These are phyloP conservation scores for Elaeagnus macrophylla DNA, from an alignment of 306 rosid genomes.

Conservation along the genomic window DNA sequence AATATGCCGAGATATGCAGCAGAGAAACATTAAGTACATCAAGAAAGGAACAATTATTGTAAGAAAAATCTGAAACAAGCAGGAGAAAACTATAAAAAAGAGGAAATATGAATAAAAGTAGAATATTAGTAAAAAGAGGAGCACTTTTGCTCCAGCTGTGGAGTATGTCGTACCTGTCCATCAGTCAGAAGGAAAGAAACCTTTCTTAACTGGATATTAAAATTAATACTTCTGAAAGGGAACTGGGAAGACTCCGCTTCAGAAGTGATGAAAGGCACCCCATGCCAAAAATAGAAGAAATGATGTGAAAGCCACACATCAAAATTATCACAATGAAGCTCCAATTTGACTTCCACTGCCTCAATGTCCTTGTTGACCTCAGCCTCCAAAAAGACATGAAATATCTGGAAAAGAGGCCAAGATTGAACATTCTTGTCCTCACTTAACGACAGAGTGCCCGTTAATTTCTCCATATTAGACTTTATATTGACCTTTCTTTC, in stretches of 20 bases:
- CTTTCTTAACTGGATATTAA: slow-evolving; percentile 46
- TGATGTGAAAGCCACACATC: slow-evolving; percentile 69
- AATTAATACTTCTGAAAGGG: slow-evolving; percentile 29
- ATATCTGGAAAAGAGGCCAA: slow-evolving; percentile 63
- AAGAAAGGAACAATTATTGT: too few relatives aligned
- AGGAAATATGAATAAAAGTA: background rate
- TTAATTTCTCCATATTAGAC: slow-evolving; percentile 51
- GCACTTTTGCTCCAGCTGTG: slow-evolving; percentile 1
- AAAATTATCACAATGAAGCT: slow-evolving; percentile 51
- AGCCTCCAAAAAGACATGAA: slow-evolving; percentile 40
- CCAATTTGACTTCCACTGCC: slow-evolving; percentile 24
- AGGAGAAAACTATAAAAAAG: background rate
- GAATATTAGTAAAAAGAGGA: background rate
- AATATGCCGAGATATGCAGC: too few relatives aligned
- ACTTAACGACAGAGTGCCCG: slow-evolving; percentile 35
- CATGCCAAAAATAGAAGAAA: slow-evolving; percentile 48
- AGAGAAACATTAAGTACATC: too few relatives aligned
- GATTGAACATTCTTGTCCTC: slow-evolving; percentile 42
- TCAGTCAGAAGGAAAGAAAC: slow-evolving; percentile 72
- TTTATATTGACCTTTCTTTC: slow-evolving; percentile 32
- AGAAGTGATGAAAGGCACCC: slow-evolving; percentile 34
- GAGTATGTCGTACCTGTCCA: slow-evolving; percentile 62
- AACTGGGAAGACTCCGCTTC: slow-evolving; percentile 43
- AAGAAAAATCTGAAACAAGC: too few relatives aligned
- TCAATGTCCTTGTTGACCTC: slow-evolving; percentile 24